Evolutionary conservation across 495 filamentous ascomycete genomes (phyloP), one percentile per base, ranked within the genome.

Genomic region (Xylaria nigripes): DNA sequence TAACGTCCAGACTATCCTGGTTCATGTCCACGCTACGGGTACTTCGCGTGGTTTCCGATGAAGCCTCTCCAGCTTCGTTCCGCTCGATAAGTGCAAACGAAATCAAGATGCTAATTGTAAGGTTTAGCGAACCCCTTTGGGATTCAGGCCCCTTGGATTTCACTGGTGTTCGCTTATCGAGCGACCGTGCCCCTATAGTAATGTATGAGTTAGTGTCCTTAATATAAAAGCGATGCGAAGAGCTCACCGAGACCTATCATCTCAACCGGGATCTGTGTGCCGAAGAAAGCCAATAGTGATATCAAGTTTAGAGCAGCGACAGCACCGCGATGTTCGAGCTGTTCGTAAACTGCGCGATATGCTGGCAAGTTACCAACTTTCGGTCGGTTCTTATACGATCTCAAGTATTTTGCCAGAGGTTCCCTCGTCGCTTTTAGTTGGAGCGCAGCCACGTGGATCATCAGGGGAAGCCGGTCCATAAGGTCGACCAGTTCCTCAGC

Each of bases 391-490:
- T 82, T 72, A 50, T 86, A 87, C n/a, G 80, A 82, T 59, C 78
- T 76, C 27, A 90, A 70, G 58, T 89, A 91, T 54, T 74, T 81
- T 5, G 82, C 78, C 6, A 93, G 75, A 1, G 86, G 84, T 56
- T 88, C 85, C 19, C 78, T 71, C 0, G 83, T 89, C 2, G 81
- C 80, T 43, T 82, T 87, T 6, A 93, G 75, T 22, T 86, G 82
- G 52, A 86, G 84, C 8, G 86, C 86, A 4, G 87, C 85, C 3
- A 86, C 84, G 59, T 90, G 85, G 36, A 93, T 90, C 45, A 87
- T 87, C 16, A 91, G 68, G 13, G 88, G 88, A 10, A 92, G 71
- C 54, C 81, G 78, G 23, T 85, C 86, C 68, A 90, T 83, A 44
- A 85, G 68, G 40, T 80, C 72, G 1, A 90, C 86, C 22, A 92